Percentiles rank a stretch among this genome's conserved stretches.
phyloP scores from a whole-genome alignment of 2,329 filamentous ascomycete species.

The Cryphonectria radicalis region DNA sequence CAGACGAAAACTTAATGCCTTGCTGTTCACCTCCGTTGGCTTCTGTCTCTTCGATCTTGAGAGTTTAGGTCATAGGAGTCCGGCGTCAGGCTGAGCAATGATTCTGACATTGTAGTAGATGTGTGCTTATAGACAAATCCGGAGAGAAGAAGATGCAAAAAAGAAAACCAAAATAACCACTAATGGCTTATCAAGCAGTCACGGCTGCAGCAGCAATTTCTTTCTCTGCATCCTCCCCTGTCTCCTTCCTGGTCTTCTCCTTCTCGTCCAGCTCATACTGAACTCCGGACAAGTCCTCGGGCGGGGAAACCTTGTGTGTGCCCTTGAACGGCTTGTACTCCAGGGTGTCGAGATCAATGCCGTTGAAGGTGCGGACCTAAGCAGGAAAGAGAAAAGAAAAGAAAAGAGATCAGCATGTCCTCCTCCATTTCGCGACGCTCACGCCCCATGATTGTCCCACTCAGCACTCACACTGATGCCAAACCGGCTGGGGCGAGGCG shows the following conservation, averaged over 20 bases:
- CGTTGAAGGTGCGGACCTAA: conserved; percentile 47
- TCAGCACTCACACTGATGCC: conserved; percentile 48
- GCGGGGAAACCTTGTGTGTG: conserved; percentile 39
- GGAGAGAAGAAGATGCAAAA: neutral
- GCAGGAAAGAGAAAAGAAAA: neutral
- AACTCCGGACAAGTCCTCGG: conserved; percentile 44
- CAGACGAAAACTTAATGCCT: neutral
- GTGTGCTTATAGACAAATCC: neutral
- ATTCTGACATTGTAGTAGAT: conserved; percentile 4
- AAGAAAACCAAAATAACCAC: too few species aligned
- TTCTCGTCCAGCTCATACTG: conserved; percentile 32
- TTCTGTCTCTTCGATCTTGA: neutral
- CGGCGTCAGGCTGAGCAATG: neutral
- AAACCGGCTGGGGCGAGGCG: conserved; percentile 39
- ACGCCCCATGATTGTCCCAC: neutral
- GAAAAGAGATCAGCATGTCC: neutral
- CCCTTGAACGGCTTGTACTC: conserved; percentile 45
- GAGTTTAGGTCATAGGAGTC: neutral
- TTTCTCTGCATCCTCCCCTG: conserved; percentile 5
- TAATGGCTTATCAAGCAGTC: conserved; percentile 7
- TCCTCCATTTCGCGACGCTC: neutral
- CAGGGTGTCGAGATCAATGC: conserved; percentile 46
- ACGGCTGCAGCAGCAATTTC: conserved; percentile 11
- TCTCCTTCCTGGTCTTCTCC: conserved; percentile 16
- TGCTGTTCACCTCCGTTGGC: neutral